Evolutionary conservation across 176 grass and related monocot genomes (phyloP).

Genomic region (Ampelocalamus luodianensis): DNA sequence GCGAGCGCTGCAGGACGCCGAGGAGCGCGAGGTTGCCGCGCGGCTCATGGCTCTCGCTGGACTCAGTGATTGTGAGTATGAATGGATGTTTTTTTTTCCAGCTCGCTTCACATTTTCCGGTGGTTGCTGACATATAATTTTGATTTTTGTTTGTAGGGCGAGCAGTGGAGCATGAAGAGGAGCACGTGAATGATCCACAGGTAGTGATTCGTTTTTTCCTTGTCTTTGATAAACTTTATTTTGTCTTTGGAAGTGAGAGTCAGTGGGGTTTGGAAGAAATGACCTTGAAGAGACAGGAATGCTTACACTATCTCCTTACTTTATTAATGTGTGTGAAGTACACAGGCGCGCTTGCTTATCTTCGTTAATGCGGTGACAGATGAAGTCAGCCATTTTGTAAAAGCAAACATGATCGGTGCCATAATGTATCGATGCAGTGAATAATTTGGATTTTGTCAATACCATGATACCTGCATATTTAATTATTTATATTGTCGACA

Average conservation of each 20-base stretch:
- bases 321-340: neutral
- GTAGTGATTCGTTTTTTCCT: slow-evolving; percentile 38
- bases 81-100: neutral
- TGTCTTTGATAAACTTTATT: neutral
- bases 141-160: slow-evolving; percentile 60
- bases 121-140: slow-evolving; percentile 28
- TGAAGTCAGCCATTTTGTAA: slow-evolving; percentile 9
- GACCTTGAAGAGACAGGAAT: neutral
- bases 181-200: slow-evolving; percentile 66
- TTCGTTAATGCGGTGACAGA: neutral
- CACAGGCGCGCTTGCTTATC: neutral
- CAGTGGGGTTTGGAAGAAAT: slow-evolving; percentile 11
- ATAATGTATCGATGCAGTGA: neutral
- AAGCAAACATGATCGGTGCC: neutral
- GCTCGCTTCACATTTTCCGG: slow-evolving; percentile 4
- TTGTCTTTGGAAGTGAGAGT: neutral
- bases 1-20: slow-evolving; percentile 83
- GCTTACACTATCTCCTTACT: neutral
- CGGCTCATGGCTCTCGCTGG: slow-evolving; percentile 87
- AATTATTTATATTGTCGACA: neutral
- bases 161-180: slow-evolving; percentile 73
- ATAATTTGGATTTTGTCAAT: neutral
- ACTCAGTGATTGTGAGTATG: slow-evolving; percentile 78
- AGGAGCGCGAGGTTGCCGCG: slow-evolving; percentile 81
- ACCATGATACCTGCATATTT: neutral